Evolutionary conservation across 129 eudicot genomes (phyloP).

Genomic region (Daucus carota): DNA sequence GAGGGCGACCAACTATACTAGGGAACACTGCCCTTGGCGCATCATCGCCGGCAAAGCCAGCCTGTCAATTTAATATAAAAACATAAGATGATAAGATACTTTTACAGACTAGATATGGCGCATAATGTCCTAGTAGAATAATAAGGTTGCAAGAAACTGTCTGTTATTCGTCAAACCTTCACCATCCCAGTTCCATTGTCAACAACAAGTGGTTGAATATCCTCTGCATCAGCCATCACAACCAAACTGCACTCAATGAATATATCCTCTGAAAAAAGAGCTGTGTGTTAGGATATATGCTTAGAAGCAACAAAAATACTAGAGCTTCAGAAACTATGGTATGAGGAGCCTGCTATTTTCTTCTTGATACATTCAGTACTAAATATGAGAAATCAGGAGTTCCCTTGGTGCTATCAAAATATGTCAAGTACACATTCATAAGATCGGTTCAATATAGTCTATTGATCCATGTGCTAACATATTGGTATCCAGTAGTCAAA

Average conservation of each 20-base stretch:
- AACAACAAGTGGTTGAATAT: constrained; percentile 5
- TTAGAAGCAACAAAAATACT: neutral
- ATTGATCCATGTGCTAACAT: neutral
- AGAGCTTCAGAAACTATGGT: neutral
- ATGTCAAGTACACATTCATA: neutral
- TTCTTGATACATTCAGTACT: neutral
- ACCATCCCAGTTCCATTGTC: constrained; percentile 6
- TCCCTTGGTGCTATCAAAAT: neutral
- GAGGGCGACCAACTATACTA: constrained; percentile 5
- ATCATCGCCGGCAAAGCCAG: constrained; percentile 2
- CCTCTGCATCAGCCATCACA: constrained; percentile 1
- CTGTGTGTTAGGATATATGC: neutral
- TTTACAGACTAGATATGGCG: neutral
- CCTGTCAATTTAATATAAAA: neutral
- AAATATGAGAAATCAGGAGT: neutral
- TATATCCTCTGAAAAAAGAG: neutral
- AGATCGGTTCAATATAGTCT: neutral
- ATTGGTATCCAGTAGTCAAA: neutral
- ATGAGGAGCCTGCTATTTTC: neutral
- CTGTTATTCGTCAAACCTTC: neutral
- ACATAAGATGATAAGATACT: neutral
- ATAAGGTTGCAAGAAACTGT: neutral
- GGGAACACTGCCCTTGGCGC: constrained; percentile 7
- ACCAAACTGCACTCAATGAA: neutral
- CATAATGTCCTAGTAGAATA: neutral